These are phyloP conservation scores for Colletotrichum liaoningense DNA, from an alignment of 2,329 filamentous ascomycete genomes.

Conservation along the genomic window DNA sequence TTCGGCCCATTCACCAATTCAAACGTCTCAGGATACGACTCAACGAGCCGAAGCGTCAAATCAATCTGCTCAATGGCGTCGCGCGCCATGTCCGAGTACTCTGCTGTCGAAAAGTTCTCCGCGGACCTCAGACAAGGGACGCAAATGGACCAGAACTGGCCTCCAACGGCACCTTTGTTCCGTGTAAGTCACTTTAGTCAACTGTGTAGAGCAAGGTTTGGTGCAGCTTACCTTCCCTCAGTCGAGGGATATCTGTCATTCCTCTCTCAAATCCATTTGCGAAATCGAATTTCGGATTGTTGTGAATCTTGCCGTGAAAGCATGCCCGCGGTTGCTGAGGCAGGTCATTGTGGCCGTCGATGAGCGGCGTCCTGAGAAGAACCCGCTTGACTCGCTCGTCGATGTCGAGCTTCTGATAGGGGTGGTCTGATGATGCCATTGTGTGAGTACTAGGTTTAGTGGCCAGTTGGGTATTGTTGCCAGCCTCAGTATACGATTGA, in stretches of 20 bases:
- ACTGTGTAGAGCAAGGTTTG: no score
- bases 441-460: neutral
- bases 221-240: slow-evolving; percentile 35
- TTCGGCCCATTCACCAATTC: slow-evolving; percentile 41
- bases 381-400: slow-evolving; percentile 45
- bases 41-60: slow-evolving; percentile 40
- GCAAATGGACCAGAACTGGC: slow-evolving; percentile 46
- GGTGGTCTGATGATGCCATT: slow-evolving; percentile 17
- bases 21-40: slow-evolving; percentile 40
- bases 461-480: neutral
- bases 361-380: slow-evolving; percentile 42
- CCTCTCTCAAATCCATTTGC: slow-evolving; percentile 45
- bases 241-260: slow-evolving; percentile 44
- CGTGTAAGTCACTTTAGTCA: slow-evolving; percentile 16
- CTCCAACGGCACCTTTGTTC: slow-evolving; percentile 38
- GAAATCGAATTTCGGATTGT: slow-evolving; percentile 47
- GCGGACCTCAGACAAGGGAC: slow-evolving; percentile 40
- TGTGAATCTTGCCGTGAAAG: slow-evolving; percentile 45
- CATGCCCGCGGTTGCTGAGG: slow-evolving; percentile 42
- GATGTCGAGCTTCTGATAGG: slow-evolving; percentile 31
- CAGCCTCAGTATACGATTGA: neutral
- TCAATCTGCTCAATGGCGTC: slow-evolving; percentile 40
- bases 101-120: slow-evolving; percentile 40
- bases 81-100: slow-evolving; percentile 38
- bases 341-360: slow-evolving; percentile 50